phyloP scores from a whole-genome alignment of 1,284 basidiomycete genomes.

The Apiotrichum mycotoxinovorans region DNA sequence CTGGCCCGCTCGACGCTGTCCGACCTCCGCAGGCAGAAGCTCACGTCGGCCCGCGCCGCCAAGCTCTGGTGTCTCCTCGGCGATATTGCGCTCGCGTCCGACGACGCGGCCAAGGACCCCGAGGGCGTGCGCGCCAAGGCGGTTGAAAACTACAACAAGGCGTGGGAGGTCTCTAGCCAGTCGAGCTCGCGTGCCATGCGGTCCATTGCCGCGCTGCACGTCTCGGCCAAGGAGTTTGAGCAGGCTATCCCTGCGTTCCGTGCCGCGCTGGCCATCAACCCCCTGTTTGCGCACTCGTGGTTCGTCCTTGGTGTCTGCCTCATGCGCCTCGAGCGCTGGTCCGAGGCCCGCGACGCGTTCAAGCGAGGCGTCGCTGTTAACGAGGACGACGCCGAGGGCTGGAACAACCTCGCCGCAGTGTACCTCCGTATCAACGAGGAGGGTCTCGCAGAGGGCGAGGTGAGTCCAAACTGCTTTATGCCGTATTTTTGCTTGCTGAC shows the following conservation, averaged over 20 bases:
- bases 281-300: constrained; percentile 82
- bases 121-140: constrained; percentile 42
- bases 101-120: constrained; percentile 31
- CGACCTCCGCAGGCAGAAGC: constrained; percentile 53
- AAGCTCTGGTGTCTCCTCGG: constrained; percentile 96
- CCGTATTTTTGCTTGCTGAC: neutral
- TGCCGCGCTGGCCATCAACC: constrained; percentile 80
- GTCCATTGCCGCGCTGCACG: constrained; percentile 80
- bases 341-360: constrained; percentile 78
- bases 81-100: constrained; percentile 69
- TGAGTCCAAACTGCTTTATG: constrained; percentile 11
- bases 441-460: constrained; percentile 29
- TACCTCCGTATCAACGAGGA: constrained; percentile 74
- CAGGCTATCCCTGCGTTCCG: constrained; percentile 67
- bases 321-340: constrained; percentile 77
- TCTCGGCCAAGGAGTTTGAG: constrained; percentile 63
- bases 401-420: constrained; percentile 95
- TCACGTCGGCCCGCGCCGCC: constrained; percentile 72
- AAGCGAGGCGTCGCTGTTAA: constrained; percentile 81
- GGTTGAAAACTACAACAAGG: constrained; percentile 73
- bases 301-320: constrained; percentile 91
- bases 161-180: constrained; percentile 75
- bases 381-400: constrained; percentile 94
- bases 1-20: constrained; percentile 57
- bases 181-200: constrained; percentile 86